Conservation (phyloP, 116 monocot species). For the Phalaenopsis hybrid region DNA sequence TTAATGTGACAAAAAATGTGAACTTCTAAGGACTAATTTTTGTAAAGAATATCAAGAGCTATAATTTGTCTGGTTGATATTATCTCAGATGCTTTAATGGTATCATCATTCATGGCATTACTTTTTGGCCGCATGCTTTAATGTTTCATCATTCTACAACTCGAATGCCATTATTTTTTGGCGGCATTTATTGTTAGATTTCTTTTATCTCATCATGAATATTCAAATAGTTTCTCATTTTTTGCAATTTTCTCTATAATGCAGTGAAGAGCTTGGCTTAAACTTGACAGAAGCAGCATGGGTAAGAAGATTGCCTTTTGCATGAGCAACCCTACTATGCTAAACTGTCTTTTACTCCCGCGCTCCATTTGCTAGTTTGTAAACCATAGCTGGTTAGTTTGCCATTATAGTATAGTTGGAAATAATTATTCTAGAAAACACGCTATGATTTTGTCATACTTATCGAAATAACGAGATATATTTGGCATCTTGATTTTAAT, state of each 20-base stretch:
- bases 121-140: not conserved
- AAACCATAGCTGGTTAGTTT: too few species aligned
- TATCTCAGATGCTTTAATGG: not conserved
- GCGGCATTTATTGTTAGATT: not conserved
- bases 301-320: conserved; percentile 42
- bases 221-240: not conserved
- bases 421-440: too few species aligned
- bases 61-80: conserved; percentile 1
- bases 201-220: too few species aligned
- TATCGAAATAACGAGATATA: too few species aligned
- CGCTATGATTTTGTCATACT: too few species aligned
- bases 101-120: not conserved
- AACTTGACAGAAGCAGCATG: conserved; percentile 99
- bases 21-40: not conserved
- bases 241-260: conserved; percentile 4
- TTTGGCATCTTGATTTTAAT: too few species aligned
- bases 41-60: not conserved
- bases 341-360: not conserved
- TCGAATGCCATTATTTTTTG: not conserved
- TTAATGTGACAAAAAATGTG: not conserved
- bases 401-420: too few species aligned
- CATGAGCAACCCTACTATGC: not conserved
- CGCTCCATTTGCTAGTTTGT: too few species aligned
- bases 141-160: not conserved
- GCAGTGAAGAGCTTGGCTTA: conserved; percentile 92